These are phyloP conservation scores for Pilatotrama ljubarskyi DNA, from an alignment of 768 basidiomycete genomes.

Conservation along the genomic window DNA sequence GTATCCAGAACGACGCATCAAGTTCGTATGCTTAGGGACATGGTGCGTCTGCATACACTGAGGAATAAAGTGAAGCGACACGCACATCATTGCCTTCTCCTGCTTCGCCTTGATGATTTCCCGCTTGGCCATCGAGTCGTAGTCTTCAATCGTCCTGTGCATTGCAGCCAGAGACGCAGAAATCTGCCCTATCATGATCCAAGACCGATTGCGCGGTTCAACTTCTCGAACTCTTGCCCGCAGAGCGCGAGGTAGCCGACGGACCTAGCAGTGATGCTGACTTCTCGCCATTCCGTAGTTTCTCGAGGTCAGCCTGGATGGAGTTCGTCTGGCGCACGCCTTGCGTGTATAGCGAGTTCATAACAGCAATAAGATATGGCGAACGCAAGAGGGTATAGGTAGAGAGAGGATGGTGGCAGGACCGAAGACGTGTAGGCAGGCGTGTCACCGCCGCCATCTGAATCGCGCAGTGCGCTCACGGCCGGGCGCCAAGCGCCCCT, in stretches of 20 bases:
- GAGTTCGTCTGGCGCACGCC: slow-evolving; percentile 91
- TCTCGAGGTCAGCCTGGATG: slow-evolving; percentile 82
- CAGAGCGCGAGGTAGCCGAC: slow-evolving; percentile 29
- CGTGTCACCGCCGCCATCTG: background rate
- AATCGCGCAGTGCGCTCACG: background rate
- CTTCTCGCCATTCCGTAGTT: slow-evolving; percentile 76
- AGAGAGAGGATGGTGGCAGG: background rate
- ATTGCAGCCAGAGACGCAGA: slow-evolving; percentile 95
- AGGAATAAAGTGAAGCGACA: slow-evolving; percentile 7
- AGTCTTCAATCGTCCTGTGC: slow-evolving; percentile 94
- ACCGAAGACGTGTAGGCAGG: slow-evolving; percentile 1
- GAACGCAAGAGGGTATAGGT: background rate
- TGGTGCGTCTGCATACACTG: too few species aligned
- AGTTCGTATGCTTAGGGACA: too few species aligned
- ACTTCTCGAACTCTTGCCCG: background rate
- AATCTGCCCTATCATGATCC: slow-evolving; percentile 78
- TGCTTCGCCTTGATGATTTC: slow-evolving; percentile 96
- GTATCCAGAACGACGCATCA: too few species aligned
- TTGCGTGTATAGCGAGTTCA: slow-evolving; percentile 95
- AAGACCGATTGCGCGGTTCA: background rate
- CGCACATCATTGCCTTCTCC: slow-evolving; percentile 92
- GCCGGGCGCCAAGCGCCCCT: slow-evolving; percentile 1
- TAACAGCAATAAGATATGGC: slow-evolving; percentile 33
- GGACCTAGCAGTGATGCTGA: slow-evolving; percentile 84
- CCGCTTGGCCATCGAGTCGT: slow-evolving; percentile 93